Conservation (phyloP, 2,329 filamentous ascomycete genomes). For the Beauveria asiatica region DNA sequence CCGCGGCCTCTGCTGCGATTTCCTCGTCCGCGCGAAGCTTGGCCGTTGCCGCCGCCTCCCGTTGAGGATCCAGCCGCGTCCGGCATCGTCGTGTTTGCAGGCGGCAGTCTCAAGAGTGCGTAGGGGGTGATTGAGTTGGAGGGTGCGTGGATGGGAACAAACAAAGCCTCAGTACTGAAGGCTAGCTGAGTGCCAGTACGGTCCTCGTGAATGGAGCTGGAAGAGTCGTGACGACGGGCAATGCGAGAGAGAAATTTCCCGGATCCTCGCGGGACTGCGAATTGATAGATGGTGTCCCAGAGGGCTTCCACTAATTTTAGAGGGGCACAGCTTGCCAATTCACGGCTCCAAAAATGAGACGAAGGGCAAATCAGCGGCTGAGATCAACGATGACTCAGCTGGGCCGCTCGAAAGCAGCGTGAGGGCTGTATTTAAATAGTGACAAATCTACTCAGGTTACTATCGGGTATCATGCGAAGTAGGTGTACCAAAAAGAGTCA, state of each 20-base stretch:
- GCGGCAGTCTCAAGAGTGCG: background rate
- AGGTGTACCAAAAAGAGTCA: conserved; percentile 1
- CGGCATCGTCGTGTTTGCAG: conserved; percentile 3
- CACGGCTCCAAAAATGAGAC: background rate
- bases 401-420: too few species aligned
- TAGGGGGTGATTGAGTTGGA: background rate
- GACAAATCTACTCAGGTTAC: background rate
- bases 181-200: background rate
- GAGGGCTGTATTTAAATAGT: background rate
- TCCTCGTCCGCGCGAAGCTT: conserved; percentile 5
- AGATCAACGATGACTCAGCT: conserved; percentile 7
- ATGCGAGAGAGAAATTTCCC: background rate
- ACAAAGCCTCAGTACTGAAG: background rate
- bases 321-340: conserved; percentile 7
- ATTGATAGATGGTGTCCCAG: background rate
- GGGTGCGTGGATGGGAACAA: background rate
- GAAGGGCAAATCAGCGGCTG: conserved; percentile 7
- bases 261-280: background rate
- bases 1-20: conserved; percentile 5
- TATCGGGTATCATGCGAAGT: too few species aligned
- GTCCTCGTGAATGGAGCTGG: background rate
- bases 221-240: background rate
- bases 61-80: conserved; percentile 1
- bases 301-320: conserved; percentile 9
- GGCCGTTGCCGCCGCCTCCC: background rate